phyloP scores from a whole-genome alignment of 2,329 filamentous ascomycete species.

The Clarireedia homoeocarpa region DNA sequence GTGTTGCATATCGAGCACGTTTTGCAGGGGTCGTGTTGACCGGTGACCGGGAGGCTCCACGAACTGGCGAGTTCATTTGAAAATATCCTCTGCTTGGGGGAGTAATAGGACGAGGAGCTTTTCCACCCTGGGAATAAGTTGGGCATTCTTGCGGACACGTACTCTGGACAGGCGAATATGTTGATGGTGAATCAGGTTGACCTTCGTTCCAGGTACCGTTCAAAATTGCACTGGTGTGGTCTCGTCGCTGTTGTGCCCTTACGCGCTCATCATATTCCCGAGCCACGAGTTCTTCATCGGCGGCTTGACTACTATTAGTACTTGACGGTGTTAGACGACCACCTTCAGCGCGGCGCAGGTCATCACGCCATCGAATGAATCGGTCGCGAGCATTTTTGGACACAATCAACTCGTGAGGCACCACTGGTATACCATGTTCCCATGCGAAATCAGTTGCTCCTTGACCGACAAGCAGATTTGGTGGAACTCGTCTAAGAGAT shows the following conservation, averaged over 20 bases:
- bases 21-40: constrained; percentile 20
- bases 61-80: constrained; percentile 9
- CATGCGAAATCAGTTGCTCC: constrained; percentile 83
- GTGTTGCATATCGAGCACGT: constrained; percentile 20
- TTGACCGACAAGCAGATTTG: constrained; percentile 80
- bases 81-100: constrained; percentile 1
- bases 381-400: constrained; percentile 72
- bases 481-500: constrained; percentile 82
- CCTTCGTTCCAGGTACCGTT: constrained; percentile 56
- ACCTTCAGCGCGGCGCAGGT: constrained; percentile 56
- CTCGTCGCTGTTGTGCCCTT: constrained; percentile 29
- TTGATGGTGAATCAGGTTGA: constrained; percentile 48
- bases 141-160: constrained; percentile 10
- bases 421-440: constrained; percentile 64
- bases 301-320: constrained; percentile 20
- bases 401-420: constrained; percentile 71
- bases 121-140: constrained; percentile 7
- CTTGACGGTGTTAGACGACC: constrained; percentile 29
- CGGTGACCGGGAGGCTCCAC: constrained; percentile 14
- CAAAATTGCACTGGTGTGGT: constrained; percentile 47
- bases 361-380: constrained; percentile 70
- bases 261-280: constrained; percentile 25
- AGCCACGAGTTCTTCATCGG: constrained; percentile 18
- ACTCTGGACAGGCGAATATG: constrained; percentile 20
- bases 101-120: constrained; percentile 9